Conservation (phyloP, 2,329 filamentous ascomycete genomes). For the Xylariaceae sp. region DNA sequence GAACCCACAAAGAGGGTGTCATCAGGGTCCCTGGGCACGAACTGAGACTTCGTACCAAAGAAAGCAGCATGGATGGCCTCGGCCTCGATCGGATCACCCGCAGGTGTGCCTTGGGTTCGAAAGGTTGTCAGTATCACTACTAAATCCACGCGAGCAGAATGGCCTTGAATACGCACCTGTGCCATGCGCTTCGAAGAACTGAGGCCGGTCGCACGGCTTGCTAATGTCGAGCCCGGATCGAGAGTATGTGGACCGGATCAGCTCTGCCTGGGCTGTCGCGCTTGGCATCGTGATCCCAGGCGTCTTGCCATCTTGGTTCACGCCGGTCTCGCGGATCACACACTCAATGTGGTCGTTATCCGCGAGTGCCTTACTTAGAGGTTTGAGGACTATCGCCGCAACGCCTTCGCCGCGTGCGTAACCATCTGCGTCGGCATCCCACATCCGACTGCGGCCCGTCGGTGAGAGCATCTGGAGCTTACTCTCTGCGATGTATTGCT, state of each 20-base stretch:
- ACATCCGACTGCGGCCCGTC: constrained; percentile 40
- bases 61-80: constrained; percentile 29
- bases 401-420: constrained; percentile 46
- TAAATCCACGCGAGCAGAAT: no score
- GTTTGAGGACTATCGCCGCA: constrained; percentile 43
- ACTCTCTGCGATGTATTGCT: constrained; percentile 9
- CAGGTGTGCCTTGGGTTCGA: no score
- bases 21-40: no score
- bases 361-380: constrained; percentile 36
- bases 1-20: constrained; percentile 16
- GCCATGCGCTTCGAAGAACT: constrained; percentile 38
- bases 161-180: constrained; percentile 36
- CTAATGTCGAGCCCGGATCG: constrained; percentile 26
- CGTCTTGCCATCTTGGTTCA: constrained; percentile 34
- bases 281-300: constrained; percentile 31
- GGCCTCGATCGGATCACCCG: no score
- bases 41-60: no score
- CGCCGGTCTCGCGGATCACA: constrained; percentile 43
- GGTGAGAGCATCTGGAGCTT: constrained; percentile 41
- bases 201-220: constrained; percentile 12
- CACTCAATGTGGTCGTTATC: constrained; percentile 46
- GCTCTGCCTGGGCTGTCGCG: constrained; percentile 22
- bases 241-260: constrained; percentile 31
- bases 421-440: constrained; percentile 46
- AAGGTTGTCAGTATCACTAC: no score